Base-by-base conservation (phyloP, 345 rosid species). In the Garcia nutans region DNA sequence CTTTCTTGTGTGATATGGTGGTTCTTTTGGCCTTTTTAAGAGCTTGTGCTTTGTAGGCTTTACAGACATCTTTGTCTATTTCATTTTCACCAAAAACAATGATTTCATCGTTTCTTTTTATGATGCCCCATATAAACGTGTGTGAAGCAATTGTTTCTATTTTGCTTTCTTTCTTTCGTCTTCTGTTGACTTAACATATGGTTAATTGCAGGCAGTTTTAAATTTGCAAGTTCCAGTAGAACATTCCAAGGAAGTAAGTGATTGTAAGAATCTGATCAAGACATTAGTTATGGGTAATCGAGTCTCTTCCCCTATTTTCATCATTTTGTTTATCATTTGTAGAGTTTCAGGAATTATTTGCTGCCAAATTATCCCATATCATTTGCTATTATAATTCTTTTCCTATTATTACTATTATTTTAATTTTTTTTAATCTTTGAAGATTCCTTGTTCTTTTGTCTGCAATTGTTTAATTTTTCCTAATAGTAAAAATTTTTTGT, bases 231-330 rank as follows among this genome's bases (percentile, higher is more conserved):
- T 92, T 73, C 97, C 99, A 8, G 87, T 88, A 64, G 99, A 96
- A 80, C 99, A 93, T 89, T 90, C 97, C 41, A 96, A 96, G 89
- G 99, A 96, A 87, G 97, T 96, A 76, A 92, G 87, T 89, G 99
- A 96, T 77, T 93, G 97, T 78, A 96, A 96, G 83, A 91, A 89
- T 86, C 85, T 96, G 84, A 93, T 96, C 80, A 96, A 89, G 95
- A 96, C 99, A 65, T 87, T 96, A 85, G 98, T 96, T 83, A 92
- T 93, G 93, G 99, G 99, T 96, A 93, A 85, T 84, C 59, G 58
- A 81, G 78, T 68, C 61, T 78, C 77, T 70, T 33, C 52, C 56
- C 33, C 45, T 60, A 22, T 69, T 72, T 56, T 49, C 42, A n/a
- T 64, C 65, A 16, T 31, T 72, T 15, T 71, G 68, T 65, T 33